phyloP scores from a whole-genome alignment of 257 asterid genomes.

The Jacaranda mimosifolia region DNA sequence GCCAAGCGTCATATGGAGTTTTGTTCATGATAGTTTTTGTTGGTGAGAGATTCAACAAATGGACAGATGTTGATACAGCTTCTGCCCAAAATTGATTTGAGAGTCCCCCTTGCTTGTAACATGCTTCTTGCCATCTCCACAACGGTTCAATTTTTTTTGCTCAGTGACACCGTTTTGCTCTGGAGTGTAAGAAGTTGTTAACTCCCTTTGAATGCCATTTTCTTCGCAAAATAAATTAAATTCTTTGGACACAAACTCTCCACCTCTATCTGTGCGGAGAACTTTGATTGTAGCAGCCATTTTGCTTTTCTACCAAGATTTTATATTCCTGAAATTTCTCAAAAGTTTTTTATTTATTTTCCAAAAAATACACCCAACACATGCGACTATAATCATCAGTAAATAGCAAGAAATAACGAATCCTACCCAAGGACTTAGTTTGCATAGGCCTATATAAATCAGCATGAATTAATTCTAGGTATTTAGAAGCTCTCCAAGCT shows the following conservation, averaged over 20 bases:
- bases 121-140: slow-evolving; percentile 34
- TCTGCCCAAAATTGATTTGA: slow-evolving; percentile 30
- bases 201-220: slow-evolving; percentile 30
- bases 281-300: background rate
- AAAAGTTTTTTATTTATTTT: slow-evolving; percentile 29
- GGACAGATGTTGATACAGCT: background rate
- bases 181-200: slow-evolving; percentile 22
- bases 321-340: slow-evolving; percentile 29
- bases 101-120: background rate
- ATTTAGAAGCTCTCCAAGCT: no score
- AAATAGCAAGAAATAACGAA: slow-evolving; percentile 3
- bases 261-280: no score
- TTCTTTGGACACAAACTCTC: no score
- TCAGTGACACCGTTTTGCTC: slow-evolving; percentile 40
- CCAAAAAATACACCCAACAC: slow-evolving; percentile 18
- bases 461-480: no score
- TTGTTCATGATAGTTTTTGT: background rate
- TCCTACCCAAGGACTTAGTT: no score
- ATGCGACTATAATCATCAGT: slow-evolving; percentile 30
- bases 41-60: slow-evolving; percentile 22
- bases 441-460: no score
- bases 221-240: no score
- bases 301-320: slow-evolving; percentile 27
- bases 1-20: slow-evolving; percentile 28
- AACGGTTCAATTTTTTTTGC: slow-evolving; percentile 25